Base-by-base conservation (phyloP, 495 filamentous ascomycete genomes). In the Aspergillus bridgeri region DNA sequence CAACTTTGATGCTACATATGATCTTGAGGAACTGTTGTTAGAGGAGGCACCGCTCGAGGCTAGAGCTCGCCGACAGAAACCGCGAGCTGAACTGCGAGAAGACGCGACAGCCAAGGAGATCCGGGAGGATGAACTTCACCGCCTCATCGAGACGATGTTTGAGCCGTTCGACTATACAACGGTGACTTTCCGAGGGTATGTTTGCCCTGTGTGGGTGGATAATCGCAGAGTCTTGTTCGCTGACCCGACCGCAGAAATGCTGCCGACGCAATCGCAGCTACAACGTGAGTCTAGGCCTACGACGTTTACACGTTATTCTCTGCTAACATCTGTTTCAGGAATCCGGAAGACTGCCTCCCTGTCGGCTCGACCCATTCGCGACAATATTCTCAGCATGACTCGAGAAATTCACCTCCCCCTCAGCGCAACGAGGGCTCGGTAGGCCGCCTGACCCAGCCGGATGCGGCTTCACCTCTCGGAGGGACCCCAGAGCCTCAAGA, bases 1-100 rank as follows among this genome's bases (percentile, higher is more conserved):
- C 6, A 98, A 98, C 71, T 98, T 98, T 60, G 94, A 98, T 73
- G 94, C 94, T 5, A 98, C 94, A 1, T 98, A 98, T 67, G 94
- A 98, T 73, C 72, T 98, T 53, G 94, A 98, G 68, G 94, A 98
- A 69, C 73, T 98, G 24, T 73, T 98, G 21, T 74, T 98, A 48
- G 95, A 98, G 73, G 94, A 98, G 69, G 95, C 94, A 23, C 94
- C 94, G 13, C 76, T 98, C 5, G 94, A 98, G 72, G 94, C 95
- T 29, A 79, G 94, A 60, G 90, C 94, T 44, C 84, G 94, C 59
- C 82, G 92, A 63, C 94, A 98, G 70, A 96, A 96, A 69, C 94
- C 94, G 1, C 83, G 94, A 53, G 92, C 95, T 57, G 85, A 88
- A 68, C 74, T 98, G 60, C 90, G 92, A 69, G 90, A 96, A 0